Base-by-base conservation (phyloP, 768 basidiomycete species). In the Grammothele lineata region DNA sequence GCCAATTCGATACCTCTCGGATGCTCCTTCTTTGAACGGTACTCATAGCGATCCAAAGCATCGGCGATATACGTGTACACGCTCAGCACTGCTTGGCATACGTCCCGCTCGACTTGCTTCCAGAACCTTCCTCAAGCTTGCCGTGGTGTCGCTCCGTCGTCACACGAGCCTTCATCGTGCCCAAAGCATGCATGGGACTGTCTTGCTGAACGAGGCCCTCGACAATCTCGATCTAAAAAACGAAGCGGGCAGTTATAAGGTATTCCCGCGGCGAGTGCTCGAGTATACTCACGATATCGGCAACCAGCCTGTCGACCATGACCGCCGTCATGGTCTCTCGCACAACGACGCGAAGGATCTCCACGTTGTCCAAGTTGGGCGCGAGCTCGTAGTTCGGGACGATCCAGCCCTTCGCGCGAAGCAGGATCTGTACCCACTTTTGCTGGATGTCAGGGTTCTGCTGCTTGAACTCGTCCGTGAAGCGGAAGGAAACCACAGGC, bases 41-140 rank as follows among this genome's bases (percentile, higher is more conserved):
- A n/a, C n/a, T n/a, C 27, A 30, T 7, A 30, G 14, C 27, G 27
- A 30, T 30, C 14, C 27, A 30, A 30, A 30, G n/a, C n/a, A n/a
- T n/a, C n/a, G n/a, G n/a, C n/a, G n/a, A n/a, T n/a, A n/a, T n/a
- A n/a, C n/a, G n/a, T n/a, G n/a, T n/a, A n/a, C n/a, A n/a, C n/a
- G n/a, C 27, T 30, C 27, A 88, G 62, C 86, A 89, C 15, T 77
- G 66, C 58, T 80, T 85, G 39, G 85, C 74, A 59, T 77, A 88
- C 3, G 87, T 87, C 11, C 85, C 84, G 38, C 72, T 78, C 32
- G 70, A 58, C 46, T 65, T 53, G 25, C 70, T 71, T 7, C 71
- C 77, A 2, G 75, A 72, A 0, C 73, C 77, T 37, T 68, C 52
- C 22, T 78, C 73, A 45, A 85, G 54, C 17, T 65, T 68, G 33